A percentile compares a stretch with the other conserved stretches of the same genome.
Conservation (phyloP, 345 rosid genomes). For the Lumnitzera littorea region DNA sequence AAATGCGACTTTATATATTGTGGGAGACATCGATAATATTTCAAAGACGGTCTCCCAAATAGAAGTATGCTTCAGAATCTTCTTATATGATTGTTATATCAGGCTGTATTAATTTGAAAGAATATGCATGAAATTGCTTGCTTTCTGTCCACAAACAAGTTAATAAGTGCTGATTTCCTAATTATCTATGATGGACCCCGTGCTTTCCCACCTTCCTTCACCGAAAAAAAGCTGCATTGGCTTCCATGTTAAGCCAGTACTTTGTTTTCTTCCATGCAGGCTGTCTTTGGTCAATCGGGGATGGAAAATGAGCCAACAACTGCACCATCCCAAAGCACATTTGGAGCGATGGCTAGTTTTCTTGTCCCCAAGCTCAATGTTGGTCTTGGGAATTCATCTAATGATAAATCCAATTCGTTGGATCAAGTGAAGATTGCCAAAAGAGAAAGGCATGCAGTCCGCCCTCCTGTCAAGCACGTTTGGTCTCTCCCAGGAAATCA, state of each 20-base stretch:
- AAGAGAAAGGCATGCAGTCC: slow-evolving; percentile 80
- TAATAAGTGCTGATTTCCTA: too few relatives aligned
- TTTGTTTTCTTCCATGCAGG: slow-evolving; percentile 35
- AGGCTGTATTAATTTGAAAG: too few relatives aligned
- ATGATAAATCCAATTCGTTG: slow-evolving; percentile 44
- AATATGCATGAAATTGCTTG: too few relatives aligned
- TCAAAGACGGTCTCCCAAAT: slow-evolving; percentile 61
- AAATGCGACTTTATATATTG: slow-evolving; percentile 92
- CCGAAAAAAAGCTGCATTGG: background rate
- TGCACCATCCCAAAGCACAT: slow-evolving; percentile 63
- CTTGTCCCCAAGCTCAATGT: slow-evolving; percentile 93
- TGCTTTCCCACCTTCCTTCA: background rate
- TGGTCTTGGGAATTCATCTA: slow-evolving; percentile 72
- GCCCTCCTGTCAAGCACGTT: slow-evolving; percentile 91
- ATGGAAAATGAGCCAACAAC: slow-evolving; percentile 47
- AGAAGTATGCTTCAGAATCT: slow-evolving; percentile 50
- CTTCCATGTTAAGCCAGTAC: background rate
- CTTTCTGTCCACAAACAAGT: background rate
- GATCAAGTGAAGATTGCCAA: slow-evolving; percentile 60
- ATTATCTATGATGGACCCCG: too few relatives aligned
- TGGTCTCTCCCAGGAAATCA: slow-evolving; percentile 87
- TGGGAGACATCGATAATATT: slow-evolving; percentile 81
- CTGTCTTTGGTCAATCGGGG: slow-evolving; percentile 68
- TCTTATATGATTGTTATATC: background rate
- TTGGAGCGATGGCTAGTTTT: slow-evolving; percentile 98